phyloP scores from a whole-genome alignment of 2,329 filamentous ascomycete species.

The Golovinomyces cichoracearum region DNA sequence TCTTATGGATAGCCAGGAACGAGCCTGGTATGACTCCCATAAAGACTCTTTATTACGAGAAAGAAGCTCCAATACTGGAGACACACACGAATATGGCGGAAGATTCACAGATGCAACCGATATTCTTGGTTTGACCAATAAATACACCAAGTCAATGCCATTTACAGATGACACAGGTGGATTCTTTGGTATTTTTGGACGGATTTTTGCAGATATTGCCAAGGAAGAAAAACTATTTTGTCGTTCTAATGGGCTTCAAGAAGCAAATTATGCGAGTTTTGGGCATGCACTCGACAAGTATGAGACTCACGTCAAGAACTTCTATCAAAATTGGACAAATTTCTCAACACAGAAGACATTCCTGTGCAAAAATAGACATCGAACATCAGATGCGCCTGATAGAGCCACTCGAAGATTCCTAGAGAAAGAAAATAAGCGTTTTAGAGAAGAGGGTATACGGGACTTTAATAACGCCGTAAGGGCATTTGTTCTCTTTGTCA shows the following conservation, averaged over 20 bases:
- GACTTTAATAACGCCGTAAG: constrained; percentile 86
- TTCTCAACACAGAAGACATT: constrained; percentile 74
- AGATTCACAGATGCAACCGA: constrained; percentile 58
- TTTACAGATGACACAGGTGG: constrained; percentile 58
- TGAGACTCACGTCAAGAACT: constrained; percentile 49
- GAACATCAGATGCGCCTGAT: constrained; percentile 65
- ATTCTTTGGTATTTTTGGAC: constrained; percentile 58
- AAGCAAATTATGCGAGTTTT: constrained; percentile 53
- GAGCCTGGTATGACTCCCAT: constrained; percentile 94
- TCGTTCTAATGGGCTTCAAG: constrained; percentile 35
- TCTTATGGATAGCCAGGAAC: constrained; percentile 83
- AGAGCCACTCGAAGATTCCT: constrained; percentile 56
- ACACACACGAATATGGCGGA: constrained; percentile 39
- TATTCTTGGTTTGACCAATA: constrained; percentile 50
- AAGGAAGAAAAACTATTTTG: constrained; percentile 55
- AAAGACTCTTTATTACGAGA: constrained; percentile 53
- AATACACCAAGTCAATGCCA: constrained; percentile 51
- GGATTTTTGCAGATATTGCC: constrained; percentile 56
- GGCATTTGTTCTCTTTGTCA: constrained; percentile 63
- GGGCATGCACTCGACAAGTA: constrained; percentile 51
- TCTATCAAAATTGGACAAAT: constrained; percentile 56
- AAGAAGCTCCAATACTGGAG: constrained; percentile 17
- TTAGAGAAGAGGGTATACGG: constrained; percentile 54
- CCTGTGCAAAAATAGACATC: constrained; percentile 68
- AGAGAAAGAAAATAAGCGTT: constrained; percentile 81